A percentile compares a stretch with the other conserved stretches of the same genome.
phyloP scores from a whole-genome alignment of 305 asterid species.

The Ruellia speciosa region DNA sequence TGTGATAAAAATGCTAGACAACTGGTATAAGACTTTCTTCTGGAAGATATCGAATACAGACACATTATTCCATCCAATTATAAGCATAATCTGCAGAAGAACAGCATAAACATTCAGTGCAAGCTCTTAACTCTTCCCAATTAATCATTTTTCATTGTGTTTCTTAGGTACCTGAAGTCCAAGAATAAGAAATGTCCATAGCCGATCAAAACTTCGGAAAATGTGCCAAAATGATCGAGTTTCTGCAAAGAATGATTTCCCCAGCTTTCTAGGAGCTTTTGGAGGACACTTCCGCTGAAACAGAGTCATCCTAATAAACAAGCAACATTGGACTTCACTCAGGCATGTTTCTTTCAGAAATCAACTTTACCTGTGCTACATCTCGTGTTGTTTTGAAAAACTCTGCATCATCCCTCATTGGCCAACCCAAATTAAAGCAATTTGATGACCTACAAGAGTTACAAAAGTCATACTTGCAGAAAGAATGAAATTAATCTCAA shows the following conservation, averaged over 20 bases:
- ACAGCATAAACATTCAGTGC: constrained; percentile 22
- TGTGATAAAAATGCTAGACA: constrained; percentile 91
- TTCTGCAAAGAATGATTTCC: constrained; percentile 92
- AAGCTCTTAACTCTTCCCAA: constrained; percentile 20
- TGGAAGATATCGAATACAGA: constrained; percentile 54
- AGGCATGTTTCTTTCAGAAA: constrained; percentile 17
- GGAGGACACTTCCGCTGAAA: constrained; percentile 65
- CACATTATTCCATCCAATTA: constrained; percentile 76
- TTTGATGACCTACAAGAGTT: constrained; percentile 64
- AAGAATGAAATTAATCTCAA: constrained; percentile 17
- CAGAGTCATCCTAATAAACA: constrained; percentile 26
- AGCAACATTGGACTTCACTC: constrained; percentile 12
- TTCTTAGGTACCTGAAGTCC: constrained; percentile 59
- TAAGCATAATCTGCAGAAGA: constrained; percentile 60
- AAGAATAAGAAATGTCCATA: constrained; percentile 88
- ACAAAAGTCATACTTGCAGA: constrained; percentile 22
- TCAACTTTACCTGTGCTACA: constrained; percentile 37
- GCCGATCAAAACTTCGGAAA: constrained; percentile 90
- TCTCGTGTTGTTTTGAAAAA: constrained; percentile 76
- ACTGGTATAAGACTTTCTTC: constrained; percentile 43
- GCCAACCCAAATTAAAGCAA: constrained; percentile 98
- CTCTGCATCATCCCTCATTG: constrained; percentile 94
- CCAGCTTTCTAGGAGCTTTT: constrained; percentile 46
- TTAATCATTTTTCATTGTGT: constrained; percentile 14
- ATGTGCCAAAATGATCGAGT: constrained; percentile 96